Evolutionary conservation across 495 filamentous ascomycete species (phyloP), one percentile per base, ranked within the genome.

Genomic region (Aspergillus sclerotiicarbonarius): DNA sequence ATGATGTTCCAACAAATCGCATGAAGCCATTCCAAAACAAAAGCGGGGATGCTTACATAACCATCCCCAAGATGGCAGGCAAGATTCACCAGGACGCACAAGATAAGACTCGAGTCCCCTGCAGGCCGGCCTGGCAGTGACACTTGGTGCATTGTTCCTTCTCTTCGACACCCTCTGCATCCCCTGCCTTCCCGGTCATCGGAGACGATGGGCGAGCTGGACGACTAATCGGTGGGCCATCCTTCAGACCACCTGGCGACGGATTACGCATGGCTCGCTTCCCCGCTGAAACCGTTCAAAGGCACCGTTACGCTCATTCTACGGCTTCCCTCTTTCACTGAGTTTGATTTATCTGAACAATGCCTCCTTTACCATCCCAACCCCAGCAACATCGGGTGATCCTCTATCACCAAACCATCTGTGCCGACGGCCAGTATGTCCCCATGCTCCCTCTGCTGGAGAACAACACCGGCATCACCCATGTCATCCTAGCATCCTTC

Each of bases 401-500:
- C 33, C 63, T 84, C 56, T 92, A 92, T 73, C 86, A 89, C 69
- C 89, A 92, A 74, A 92, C 89, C 5, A 75, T 85, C 59, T 70
- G 78, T 19, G 73, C 77, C 52, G 70, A 80, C 31, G 61, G 80
- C 58, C 73, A 79, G 18, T 82, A 81, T 59, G 85, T 91, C 63
- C 87, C 87, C 29, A 76, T 91, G 59, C 80, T 90, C 2, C 89
- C 89, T 0, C 82, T 95, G 37, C 62, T 91, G 57, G 79, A 75
- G 25, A 67, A 83, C 57, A 67, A 74, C 45, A 79, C 81, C 2
- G 73, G 84, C n/a, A 71, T 87, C 51, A 91, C 90, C 0, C 90
- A 94, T 65, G 62, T 92, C 33, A 90, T 91, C 56, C 65, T 95
- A 45, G 90, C 89, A 8, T 89, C 90, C 3, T 84, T 95, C 52